phyloP scores from a whole-genome alignment of 176 grass and related monocot genomes.

The Elymus sibiricus region DNA sequence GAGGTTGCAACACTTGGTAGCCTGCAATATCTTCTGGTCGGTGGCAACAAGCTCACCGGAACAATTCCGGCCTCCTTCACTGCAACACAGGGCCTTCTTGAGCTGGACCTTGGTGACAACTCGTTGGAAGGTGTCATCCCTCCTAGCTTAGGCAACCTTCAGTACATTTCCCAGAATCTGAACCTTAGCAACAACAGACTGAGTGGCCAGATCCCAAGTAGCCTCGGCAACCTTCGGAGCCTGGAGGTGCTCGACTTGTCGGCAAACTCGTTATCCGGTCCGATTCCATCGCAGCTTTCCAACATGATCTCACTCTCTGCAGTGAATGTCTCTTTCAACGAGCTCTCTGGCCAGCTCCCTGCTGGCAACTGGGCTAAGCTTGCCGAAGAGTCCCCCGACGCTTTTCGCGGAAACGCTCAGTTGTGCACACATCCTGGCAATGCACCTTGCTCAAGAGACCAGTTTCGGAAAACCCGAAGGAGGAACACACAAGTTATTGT shows the following conservation, averaged over 20 bases:
- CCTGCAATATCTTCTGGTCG: constrained; percentile 47
- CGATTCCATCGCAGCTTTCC: constrained; percentile 36
- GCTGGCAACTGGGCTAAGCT: constrained; percentile 39
- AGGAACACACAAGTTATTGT: constrained; percentile 25
- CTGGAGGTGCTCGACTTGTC: constrained; percentile 62
- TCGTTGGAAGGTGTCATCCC: constrained; percentile 49
- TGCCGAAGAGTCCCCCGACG: not conserved
- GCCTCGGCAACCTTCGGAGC: constrained; percentile 50
- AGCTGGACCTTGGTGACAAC: constrained; percentile 60
- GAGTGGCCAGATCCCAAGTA: constrained; percentile 43
- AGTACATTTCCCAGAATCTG: constrained; percentile 44
- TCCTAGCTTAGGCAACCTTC: constrained; percentile 50
- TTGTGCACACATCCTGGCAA: constrained; percentile 23
- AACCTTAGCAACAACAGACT: constrained; percentile 57
- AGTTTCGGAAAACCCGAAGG: not conserved
- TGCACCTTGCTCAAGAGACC: not conserved
- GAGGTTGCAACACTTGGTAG: constrained; percentile 28
- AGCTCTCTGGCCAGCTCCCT: constrained; percentile 41
- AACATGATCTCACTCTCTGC: constrained; percentile 52
- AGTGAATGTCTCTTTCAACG: constrained; percentile 61
- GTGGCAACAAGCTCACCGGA: constrained; percentile 42
- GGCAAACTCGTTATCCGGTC: constrained; percentile 40
- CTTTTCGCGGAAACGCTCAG: constrained; percentile 42
- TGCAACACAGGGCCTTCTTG: constrained; percentile 31
- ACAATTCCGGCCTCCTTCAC: constrained; percentile 50